Conservation (phyloP, 1,139 yeast species). For the Yamadazyma diddensiae region DNA sequence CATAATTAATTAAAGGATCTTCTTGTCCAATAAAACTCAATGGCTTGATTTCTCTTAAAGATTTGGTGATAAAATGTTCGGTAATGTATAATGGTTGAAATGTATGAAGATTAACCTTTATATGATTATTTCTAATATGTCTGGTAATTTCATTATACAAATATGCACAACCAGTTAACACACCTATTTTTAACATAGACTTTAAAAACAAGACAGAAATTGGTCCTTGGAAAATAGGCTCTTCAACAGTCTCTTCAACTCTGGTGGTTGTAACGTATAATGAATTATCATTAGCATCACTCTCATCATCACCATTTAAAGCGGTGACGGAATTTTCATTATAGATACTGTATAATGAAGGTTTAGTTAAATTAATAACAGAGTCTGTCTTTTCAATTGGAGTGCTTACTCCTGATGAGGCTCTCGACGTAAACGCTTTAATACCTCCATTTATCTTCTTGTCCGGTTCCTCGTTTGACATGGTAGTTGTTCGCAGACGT, state of each 20-base stretch:
- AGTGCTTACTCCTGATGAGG: constrained; percentile 9
- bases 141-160: constrained; percentile 49
- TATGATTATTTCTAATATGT: constrained; percentile 51
- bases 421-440: constrained; percentile 2
- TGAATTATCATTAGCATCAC: constrained; percentile 15
- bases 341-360: constrained; percentile 49
- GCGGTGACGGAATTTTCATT: constrained; percentile 38
- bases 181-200: constrained; percentile 21
- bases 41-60: constrained; percentile 30
- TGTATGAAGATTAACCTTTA: constrained; percentile 28
- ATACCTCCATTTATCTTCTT: constrained; percentile 13
- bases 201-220: constrained; percentile 5
- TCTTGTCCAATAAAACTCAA: constrained; percentile 10
- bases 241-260: constrained; percentile 3
- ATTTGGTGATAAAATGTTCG: constrained; percentile 29
- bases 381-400: constrained; percentile 42
- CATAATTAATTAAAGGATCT: constrained; percentile 13
- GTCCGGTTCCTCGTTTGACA: too few species aligned
- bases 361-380: constrained; percentile 45
- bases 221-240: constrained; percentile 11
- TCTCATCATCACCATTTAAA: constrained; percentile 29
- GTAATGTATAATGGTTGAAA: constrained; percentile 35
- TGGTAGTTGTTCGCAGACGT: too few species aligned
- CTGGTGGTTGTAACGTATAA: constrained; percentile 7
- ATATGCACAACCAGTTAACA: constrained; percentile 45